These are phyloP conservation scores for Croton setiger DNA, from an alignment of 441 rosid species.

Conservation along the genomic window DNA sequence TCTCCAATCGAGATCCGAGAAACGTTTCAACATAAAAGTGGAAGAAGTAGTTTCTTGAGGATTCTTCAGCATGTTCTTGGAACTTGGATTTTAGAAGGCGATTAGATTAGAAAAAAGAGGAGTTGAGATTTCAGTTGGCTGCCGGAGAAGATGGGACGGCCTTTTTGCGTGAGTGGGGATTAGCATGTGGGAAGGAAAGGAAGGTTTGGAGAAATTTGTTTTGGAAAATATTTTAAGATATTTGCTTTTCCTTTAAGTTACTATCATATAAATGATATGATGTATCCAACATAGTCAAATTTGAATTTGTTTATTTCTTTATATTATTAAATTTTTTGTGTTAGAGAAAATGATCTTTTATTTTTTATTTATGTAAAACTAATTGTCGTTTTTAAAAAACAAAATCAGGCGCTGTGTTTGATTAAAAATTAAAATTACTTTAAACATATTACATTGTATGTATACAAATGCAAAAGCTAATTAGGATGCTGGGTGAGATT, in stretches of 20 bases:
- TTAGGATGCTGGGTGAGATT: neutral
- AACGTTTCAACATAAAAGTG: constrained; percentile 31
- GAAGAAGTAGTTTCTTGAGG: constrained; percentile 13
- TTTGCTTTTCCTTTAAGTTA: neutral
- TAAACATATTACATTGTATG: no score
- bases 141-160: neutral
- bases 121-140: neutral
- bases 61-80: constrained; percentile 16
- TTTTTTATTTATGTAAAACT: neutral
- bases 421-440: no score
- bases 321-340: neutral
- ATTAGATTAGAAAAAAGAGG: neutral
- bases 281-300: neutral
- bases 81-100: no score
- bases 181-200: neutral
- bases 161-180: neutral
- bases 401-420: no score
- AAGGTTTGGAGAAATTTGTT: neutral
- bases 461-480: neutral
- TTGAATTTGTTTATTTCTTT: neutral
- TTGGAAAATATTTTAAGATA: neutral
- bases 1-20: constrained; percentile 55
- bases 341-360: neutral
- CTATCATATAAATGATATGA: neutral
- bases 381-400: no score